A percentile compares a stretch with the other conserved stretches of the same genome.
Evolutionary conservation across 371 early-diverging fungal species (phyloP).

Genomic region (Mucor plumbeus): DNA sequence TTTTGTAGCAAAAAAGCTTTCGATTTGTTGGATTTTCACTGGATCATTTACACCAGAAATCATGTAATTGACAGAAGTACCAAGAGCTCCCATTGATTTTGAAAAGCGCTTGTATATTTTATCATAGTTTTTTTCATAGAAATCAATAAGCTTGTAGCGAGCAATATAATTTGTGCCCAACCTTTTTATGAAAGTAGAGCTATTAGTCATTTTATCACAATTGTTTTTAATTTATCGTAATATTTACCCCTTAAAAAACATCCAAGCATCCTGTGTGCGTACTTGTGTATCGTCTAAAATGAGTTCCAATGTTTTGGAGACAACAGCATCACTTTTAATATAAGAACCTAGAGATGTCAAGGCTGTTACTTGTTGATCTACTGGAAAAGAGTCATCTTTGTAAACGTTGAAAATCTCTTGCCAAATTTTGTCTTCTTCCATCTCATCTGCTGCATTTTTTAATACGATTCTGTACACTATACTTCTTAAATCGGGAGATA

Average conservation of each 20-base stretch:
- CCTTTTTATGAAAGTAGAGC: not conserved
- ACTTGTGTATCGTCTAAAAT: slow-evolving; percentile 69
- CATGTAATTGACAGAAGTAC: slow-evolving; percentile 64
- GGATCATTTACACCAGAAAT: slow-evolving; percentile 67
- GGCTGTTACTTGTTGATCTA: slow-evolving; percentile 75
- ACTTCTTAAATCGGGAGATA: slow-evolving; percentile 78
- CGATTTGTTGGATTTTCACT: slow-evolving; percentile 69
- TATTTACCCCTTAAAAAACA: slow-evolving; percentile 47
- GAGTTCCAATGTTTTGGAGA: slow-evolving; percentile 63
- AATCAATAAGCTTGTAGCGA: slow-evolving; percentile 75
- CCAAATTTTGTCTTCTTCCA: slow-evolving; percentile 55
- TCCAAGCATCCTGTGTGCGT: slow-evolving; percentile 81
- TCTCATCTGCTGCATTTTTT: slow-evolving; percentile 52
- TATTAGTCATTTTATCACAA: not conserved
- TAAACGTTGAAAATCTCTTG: slow-evolving; percentile 70
- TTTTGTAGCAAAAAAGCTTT: slow-evolving; percentile 73
- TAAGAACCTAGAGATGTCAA: slow-evolving; percentile 71
- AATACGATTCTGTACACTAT: slow-evolving; percentile 73
- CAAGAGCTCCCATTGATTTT: slow-evolving; percentile 74
- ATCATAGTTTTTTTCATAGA: slow-evolving; percentile 74
- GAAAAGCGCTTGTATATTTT: slow-evolving; percentile 67
- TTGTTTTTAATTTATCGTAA: not conserved
- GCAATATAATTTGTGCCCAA: slow-evolving; percentile 59
- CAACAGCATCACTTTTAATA: slow-evolving; percentile 58
- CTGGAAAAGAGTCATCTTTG: slow-evolving; percentile 52